phyloP scores from a whole-genome alignment of 148 eudicot species.

The Cornus kousa region DNA sequence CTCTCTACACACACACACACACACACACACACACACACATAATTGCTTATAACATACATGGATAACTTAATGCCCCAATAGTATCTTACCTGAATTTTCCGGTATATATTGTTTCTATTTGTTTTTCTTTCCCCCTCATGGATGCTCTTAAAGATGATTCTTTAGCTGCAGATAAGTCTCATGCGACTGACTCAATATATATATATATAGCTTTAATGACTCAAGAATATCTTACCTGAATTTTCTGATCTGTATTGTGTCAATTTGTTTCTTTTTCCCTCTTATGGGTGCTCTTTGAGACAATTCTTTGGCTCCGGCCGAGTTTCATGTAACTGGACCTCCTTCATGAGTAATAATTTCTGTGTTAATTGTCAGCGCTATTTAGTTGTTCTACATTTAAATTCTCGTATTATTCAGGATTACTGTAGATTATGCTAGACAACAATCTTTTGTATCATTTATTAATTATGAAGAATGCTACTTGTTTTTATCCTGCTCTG shows the following conservation, averaged over 20 bases:
- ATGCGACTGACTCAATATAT: too few species aligned
- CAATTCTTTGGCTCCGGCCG: neutral
- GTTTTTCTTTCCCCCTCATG: neutral
- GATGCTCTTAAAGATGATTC: neutral
- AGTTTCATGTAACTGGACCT: neutral
- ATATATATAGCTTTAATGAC: too few species aligned
- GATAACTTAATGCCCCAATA: too few species aligned
- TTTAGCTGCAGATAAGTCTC: neutral
- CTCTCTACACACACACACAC: too few species aligned
- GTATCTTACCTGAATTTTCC: too few species aligned
- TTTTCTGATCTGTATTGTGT: neutral
- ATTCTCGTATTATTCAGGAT: neutral
- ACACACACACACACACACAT: too few species aligned
- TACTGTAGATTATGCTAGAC: neutral
- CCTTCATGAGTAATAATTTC: neutral
- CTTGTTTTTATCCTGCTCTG: neutral
- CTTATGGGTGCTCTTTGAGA: neutral
- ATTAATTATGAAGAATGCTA: neutral
- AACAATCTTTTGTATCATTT: neutral
- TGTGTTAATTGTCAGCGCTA: neutral
- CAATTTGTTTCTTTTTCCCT: neutral
- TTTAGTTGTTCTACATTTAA: neutral
- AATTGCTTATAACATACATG: too few species aligned
- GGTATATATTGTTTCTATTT: too few species aligned
- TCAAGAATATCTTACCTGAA: too few species aligned